Base-by-base conservation (phyloP, 257 asterid genomes). In the Coffea eugenioides region DNA sequence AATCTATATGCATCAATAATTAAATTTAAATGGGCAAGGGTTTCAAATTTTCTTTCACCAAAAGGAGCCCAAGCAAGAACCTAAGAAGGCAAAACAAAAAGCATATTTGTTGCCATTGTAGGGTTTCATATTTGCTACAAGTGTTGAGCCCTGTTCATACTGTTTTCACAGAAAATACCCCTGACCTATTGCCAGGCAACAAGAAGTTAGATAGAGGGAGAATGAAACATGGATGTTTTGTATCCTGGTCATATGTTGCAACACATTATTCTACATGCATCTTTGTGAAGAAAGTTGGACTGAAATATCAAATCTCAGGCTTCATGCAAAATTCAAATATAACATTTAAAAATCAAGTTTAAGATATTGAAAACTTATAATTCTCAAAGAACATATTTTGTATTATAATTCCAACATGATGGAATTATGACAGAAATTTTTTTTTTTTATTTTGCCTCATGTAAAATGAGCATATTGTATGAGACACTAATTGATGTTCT, bases 391-490 rank as follows among this genome's bases (percentile, higher is more conserved):
- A 39, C 57, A 39, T 5, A 41, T 15, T 3, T 3, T 21, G 70
- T 23, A 21, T 34, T 52, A 56, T 68, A 74, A 20, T 74, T 27
- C 6, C 69, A 36, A 52, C 54, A 74, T 9, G 12, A 36, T n/a
- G 43, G 48, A 52, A 13, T 27, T 56, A 20, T 14, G 71, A 41
- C n/a, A 48, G 16, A 4, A 27, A 34, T 0, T 31, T 74, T 43
- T 54, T 74, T 43, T 9, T 59, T 39, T 1, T 9, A 3, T 75
- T 59, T 21, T 12, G 34, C 57, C 5, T 13, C 4, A 6, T n/a
- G 73, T 69, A 27, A n/a, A 39, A 74, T 74, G 43, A 74, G 69
- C 36, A 74, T 74, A 57, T 74, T 45, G 31, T 46, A 27, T 54
- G 23, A 52, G 34, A 74, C 67, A 74, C 21, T 23, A 2, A 23